Base-by-base conservation (phyloP, 768 basidiomycete species). In the Baorangia bicolor region DNA sequence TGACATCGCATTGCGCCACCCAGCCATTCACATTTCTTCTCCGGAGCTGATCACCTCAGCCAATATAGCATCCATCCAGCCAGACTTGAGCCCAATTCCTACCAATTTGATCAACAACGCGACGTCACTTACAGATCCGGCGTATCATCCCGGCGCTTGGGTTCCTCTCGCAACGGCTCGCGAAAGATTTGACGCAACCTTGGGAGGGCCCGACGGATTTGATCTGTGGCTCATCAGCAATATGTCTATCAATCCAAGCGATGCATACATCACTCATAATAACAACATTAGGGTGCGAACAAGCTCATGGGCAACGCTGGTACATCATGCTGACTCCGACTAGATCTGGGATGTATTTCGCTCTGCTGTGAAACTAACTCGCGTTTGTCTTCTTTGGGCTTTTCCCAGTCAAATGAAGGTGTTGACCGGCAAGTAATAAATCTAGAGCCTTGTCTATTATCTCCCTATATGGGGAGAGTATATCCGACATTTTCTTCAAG, bases 341-440 rank as follows among this genome's bases (percentile, higher is more conserved):
- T 55, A 90, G 88, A 91, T 92, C 45, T 92, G 90, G 90, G 67
- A 81, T 41, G 89, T 89, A 58, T 92, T 92, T 64, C 60, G 64
- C 16, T 82, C 74, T 63, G 84, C 80, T 0, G 85, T 85, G 60
- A 28, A 46, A 0, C 77, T 82, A 0, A 76, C 81, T 21, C 59
- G 65, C 16, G 87, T 86, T 66, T 50, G 76, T 71, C 18, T 16
- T 34, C 46, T 37, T 27, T 18, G 16, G 13, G 39, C 11, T n/a
- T 18, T n/a, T 14, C 27, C 13, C 12, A 20, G 28, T 13, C 21
- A 14, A 33, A 33, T 30, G 2, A 43, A 8, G 21, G n/a, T 21
- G 18, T 45, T 58, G 43, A 63, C 10, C 4, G 37, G 23, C 20
- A 13, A 55, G 14, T 14, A 25, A 47, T 43, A 30, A 34, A 12